Evolutionary conservation across 495 filamentous ascomycete species (phyloP).

Genomic region (Tetracladium setigerum): DNA sequence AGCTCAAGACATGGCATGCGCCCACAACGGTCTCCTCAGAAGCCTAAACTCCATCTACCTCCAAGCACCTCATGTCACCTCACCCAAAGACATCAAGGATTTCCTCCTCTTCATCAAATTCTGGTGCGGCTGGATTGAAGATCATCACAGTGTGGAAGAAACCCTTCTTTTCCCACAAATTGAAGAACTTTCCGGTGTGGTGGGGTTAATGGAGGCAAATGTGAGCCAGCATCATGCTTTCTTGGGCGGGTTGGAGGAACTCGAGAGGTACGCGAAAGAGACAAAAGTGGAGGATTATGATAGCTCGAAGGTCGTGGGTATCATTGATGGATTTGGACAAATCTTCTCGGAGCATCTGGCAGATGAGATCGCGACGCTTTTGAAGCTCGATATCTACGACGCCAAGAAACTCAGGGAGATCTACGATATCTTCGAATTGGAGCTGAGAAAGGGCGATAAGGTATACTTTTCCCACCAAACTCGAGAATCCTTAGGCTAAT

Average conservation of each 20-base stretch:
- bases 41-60: conserved; percentile 39
- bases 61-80: conserved; percentile 30
- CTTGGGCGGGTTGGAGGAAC: conserved; percentile 21
- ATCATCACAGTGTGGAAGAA: conserved; percentile 24
- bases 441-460: conserved; percentile 1
- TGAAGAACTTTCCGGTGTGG: conserved; percentile 18
- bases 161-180: conserved; percentile 26
- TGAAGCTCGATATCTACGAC: conserved; percentile 17
- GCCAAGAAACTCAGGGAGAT: conserved; percentile 5
- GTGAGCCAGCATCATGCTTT: conserved; percentile 25
- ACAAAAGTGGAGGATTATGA: conserved; percentile 13
- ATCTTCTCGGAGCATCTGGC: conserved; percentile 28
- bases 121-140: conserved; percentile 24
- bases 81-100: conserved; percentile 18
- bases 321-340: conserved; percentile 32
- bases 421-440: neutral
- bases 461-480: neutral
- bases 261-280: neutral
- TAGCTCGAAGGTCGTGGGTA: conserved; percentile 22
- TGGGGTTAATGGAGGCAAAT: conserved; percentile 15
- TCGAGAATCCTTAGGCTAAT: neutral
- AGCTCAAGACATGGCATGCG: conserved; percentile 33
- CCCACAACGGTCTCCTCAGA: conserved; percentile 41
- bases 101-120: conserved; percentile 31
- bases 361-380: conserved; percentile 31